Base-by-base conservation (phyloP, 2,329 filamentous ascomycete genomes). In the Plectosphaerella plurivora region DNA sequence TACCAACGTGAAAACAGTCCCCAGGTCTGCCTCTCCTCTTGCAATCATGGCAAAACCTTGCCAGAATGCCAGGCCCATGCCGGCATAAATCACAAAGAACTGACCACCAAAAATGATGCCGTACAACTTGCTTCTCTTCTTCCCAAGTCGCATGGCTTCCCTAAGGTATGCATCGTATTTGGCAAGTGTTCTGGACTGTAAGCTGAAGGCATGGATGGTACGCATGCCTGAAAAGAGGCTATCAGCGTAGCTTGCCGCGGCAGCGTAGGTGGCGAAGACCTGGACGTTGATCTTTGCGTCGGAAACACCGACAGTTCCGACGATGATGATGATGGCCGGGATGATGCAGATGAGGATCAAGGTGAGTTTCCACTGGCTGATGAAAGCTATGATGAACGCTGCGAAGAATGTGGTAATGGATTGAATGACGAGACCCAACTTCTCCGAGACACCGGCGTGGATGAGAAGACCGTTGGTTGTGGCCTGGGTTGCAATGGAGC, bases 271-370 rank as follows among this genome's bases (percentile, higher is more conserved):
- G 11, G 56, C 54, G 18, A 66, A 50, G 37, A 63, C 58, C 33
- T 53, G 56, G 42, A 54, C 55, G 33, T 66, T 61, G 22, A 61
- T 54, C 11, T 33, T 44, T 16, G 61, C 53, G 47, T 66, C 63
- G 5, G 62, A 51, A 12, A 53, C 51, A 12, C 63, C 50, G n/a
- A 57, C 58, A 10, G 55, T 39, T 5, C 59, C 60, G 12, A 61
- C 16, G 6, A 55, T 48, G 45, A 58, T 20, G 1, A 58, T 14
- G 15, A 58, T 36, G 15, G 52, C 46, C 2, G 57, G 55, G 1
- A 78, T 65, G 42, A 79, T 73, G 54, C 67, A 66, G 36, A 76
- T 60, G n/a, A 74, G 68, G 48, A 73, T 70, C 2, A 73, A 59
- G 0, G 71, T 68, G 5, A 73, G 61, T 58, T 73, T 70, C 68